Evolutionary conservation across 805 yeast species (phyloP), one percentile per base, ranked within the genome.

Genomic region (Wickerhamiella occidentalis): DNA sequence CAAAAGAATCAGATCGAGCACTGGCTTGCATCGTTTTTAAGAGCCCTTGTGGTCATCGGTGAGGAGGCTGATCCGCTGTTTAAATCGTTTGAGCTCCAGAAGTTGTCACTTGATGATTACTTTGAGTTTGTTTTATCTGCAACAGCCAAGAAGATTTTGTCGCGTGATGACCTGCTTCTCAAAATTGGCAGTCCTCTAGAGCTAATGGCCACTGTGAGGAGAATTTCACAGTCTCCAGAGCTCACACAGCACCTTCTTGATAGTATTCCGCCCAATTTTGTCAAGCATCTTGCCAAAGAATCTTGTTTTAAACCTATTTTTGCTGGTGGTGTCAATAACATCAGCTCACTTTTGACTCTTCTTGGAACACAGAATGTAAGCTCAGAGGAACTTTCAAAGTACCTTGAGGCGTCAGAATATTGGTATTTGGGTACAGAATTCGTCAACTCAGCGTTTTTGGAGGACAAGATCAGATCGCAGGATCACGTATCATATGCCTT

Each of bases 111-210:
- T 1, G 58, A 57, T 18, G 59, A 57, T 26, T 57, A 54, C 28
- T 56, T 52, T 35, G 57, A 58, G 41, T 58, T 56, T 47, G 55
- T 58, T 1, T 38, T 57, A 2, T 49, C 48, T n/a, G 59, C 56
- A 1, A n/a, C 47, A 0, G 53, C 51, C 15, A 12, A 19, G 0
- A 43, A 25, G 3, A 30, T 58, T 6, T 18, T 51, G 26, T 3
- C 33, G 8, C 54, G 62, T 1, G 26, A 44, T 6, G 62, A 58
- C 29, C 38, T 58, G 2, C 40, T 52, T 3, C 53, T 53, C 50
- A 58, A 58, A 40, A 57, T 58, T 33, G 40, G 53, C 4, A 56
- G 47, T 15, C 42, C 51, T 1, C 52, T 58, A 0, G 62, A 58
- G 41, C 42, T 57, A 9, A 54, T 57, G 41, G 61, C 61, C 3